These are phyloP conservation scores for Colletotrichum tofieldiae DNA, from an alignment of 2,329 filamentous ascomycete species.

Conservation along the genomic window DNA sequence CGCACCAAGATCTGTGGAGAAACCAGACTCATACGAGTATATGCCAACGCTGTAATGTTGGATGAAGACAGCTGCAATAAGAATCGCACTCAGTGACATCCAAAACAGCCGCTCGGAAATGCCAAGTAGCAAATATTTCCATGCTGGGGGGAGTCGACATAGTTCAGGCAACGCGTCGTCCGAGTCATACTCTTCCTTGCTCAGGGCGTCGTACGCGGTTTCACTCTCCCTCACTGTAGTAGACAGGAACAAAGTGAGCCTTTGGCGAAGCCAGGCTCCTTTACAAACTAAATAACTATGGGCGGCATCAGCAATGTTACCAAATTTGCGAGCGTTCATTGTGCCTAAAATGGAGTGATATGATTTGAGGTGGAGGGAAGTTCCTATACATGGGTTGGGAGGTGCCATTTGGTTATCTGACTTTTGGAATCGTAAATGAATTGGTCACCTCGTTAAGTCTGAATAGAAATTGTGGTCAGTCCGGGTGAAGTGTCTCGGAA, in stretches of 20 bases:
- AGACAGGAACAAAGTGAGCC: neutral
- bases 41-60: neutral
- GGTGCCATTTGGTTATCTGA: no score
- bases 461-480: no score
- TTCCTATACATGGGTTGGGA: no score
- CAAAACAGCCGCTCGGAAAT: neutral
- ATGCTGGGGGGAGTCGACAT: neutral
- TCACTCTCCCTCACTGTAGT: neutral
- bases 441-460: no score
- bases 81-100: neutral
- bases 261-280: neutral
- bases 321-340: no score
- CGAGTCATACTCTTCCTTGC: neutral
- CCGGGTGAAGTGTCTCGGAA: no score
- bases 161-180: neutral
- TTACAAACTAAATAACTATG: neutral
- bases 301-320: neutral
- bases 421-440: no score
- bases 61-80: neutral
- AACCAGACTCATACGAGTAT: neutral
- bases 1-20: conserved; percentile 1
- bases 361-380: no score
- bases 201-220: neutral
- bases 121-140: neutral
- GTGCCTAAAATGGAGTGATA: no score